These are phyloP conservation scores for Dioszegia aurantiaca DNA, from an alignment of 768 basidiomycete species.

Conservation along the genomic window DNA sequence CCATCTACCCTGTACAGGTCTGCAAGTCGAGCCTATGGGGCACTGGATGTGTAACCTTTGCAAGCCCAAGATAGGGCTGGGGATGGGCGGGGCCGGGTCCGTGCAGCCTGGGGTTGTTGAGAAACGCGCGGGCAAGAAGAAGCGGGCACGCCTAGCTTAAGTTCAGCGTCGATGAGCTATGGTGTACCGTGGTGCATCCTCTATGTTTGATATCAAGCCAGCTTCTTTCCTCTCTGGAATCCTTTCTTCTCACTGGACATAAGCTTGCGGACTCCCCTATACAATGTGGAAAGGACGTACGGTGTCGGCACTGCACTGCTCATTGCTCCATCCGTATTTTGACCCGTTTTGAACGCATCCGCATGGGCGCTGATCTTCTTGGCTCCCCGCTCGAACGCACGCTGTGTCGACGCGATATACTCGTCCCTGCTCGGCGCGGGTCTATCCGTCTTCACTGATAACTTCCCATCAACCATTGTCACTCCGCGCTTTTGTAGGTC, in stretches of 20 bases:
- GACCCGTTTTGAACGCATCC: conserved; percentile 32
- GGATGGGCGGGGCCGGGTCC: conserved; percentile 26
- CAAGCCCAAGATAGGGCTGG: conserved; percentile 29
- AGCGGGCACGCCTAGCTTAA: too few relatives aligned
- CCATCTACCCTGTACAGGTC: conserved; percentile 43
- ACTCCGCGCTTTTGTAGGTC: conserved; percentile 25
- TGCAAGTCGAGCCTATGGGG: conserved; percentile 35
- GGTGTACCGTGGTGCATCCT: too few relatives aligned
- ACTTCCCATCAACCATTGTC: conserved; percentile 25
- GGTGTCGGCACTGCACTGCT: conserved; percentile 23
- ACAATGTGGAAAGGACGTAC: conserved; percentile 21
- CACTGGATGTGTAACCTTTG: conserved; percentile 48
- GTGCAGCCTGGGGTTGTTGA: conserved; percentile 3
- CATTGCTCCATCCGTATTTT: conserved; percentile 1
- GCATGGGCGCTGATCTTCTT: conserved; percentile 37
- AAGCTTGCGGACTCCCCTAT: too few relatives aligned
- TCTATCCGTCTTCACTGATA: conserved; percentile 31
- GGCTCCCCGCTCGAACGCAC: conserved; percentile 36
- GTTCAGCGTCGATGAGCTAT: too few relatives aligned
- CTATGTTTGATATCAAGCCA: conserved; percentile 18
- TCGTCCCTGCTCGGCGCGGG: conserved; percentile 38
- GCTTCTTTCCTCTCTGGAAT: conserved; percentile 41
- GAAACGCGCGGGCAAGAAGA: conserved; percentile 12
- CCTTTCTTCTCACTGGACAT: conserved; percentile 32
- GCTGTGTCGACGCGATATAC: conserved; percentile 36